A percentile compares a stretch with the other conserved stretches of the same genome.
Conservation (phyloP, 306 rosid species). For the Cucumis cinereus region DNA sequence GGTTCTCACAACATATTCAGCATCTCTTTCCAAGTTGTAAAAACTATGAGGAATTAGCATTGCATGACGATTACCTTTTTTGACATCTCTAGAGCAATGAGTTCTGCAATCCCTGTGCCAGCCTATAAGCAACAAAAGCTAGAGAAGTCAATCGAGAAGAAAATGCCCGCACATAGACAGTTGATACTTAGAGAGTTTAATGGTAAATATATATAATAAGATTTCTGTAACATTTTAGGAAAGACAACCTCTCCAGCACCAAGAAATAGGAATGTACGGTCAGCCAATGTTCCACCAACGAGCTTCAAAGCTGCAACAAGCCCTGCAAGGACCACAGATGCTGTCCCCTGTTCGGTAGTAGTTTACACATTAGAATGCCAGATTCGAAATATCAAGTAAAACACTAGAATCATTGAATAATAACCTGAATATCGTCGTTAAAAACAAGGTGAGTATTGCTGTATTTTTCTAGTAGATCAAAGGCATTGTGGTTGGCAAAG, state of each 20-base stretch:
- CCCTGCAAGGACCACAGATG: conserved; percentile 92
- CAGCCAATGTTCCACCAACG: conserved; percentile 62
- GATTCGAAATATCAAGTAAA: not conserved
- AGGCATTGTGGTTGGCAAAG: conserved; percentile 98
- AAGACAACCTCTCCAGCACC: conserved; percentile 89
- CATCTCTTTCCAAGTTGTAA: not conserved
- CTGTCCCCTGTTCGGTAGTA: conserved; percentile 58
- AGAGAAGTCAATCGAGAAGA: not conserved
- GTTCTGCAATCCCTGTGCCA: conserved; percentile 95
- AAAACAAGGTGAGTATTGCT: conserved; percentile 86
- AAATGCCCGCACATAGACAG: too few relatives aligned
- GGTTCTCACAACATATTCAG: not conserved
- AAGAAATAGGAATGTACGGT: conserved; percentile 75
- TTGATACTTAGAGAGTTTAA: too few relatives aligned
- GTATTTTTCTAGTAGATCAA: conserved; percentile 71
- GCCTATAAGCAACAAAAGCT: conserved; percentile 50
- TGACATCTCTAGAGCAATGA: conserved; percentile 79
- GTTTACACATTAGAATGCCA: not conserved
- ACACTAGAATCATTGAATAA: not conserved
- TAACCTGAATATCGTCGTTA: conserved; percentile 87
- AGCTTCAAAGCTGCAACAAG: conserved; percentile 55
- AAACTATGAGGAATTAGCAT: not conserved
- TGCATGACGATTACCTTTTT: conserved; percentile 36
- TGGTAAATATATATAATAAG: too few relatives aligned
- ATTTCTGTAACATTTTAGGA: not conserved